Conservation (phyloP, 306 rosid genomes). For the Chamaecrista fasciculata region DNA sequence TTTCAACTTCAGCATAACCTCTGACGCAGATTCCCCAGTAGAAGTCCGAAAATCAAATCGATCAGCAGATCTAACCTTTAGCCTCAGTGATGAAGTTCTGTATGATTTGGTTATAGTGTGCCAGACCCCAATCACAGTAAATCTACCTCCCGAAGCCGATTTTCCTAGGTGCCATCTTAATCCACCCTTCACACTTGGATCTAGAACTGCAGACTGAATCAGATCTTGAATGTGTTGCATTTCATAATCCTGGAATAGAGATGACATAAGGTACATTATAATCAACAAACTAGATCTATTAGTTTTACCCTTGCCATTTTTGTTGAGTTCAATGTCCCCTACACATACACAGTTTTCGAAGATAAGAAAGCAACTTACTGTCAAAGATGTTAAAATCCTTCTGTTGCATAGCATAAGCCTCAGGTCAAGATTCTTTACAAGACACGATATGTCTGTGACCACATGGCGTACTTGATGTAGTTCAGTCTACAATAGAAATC, state of each 20-base stretch:
- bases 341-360: too few relatives aligned
- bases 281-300: background rate
- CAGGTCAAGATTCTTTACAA: slow-evolving; percentile 44
- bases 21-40: slow-evolving; percentile 43
- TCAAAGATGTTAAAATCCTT: slow-evolving; percentile 22
- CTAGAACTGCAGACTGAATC: slow-evolving; percentile 46
- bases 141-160: slow-evolving; percentile 38
- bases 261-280: background rate
- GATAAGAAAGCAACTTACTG: slow-evolving; percentile 34
- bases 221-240: slow-evolving; percentile 40
- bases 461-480: slow-evolving; percentile 39
- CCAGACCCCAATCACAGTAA: slow-evolving; percentile 44
- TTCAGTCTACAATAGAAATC: slow-evolving; percentile 36
- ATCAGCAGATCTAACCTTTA: slow-evolving; percentile 48
- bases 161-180: slow-evolving; percentile 65
- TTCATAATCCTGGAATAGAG: slow-evolving; percentile 52
- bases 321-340: too few relatives aligned
- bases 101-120: slow-evolving; percentile 35
- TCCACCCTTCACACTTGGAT: slow-evolving; percentile 58
- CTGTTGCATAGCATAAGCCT: slow-evolving; percentile 47
- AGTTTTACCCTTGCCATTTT: background rate
- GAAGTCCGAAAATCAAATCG: slow-evolving; percentile 44
- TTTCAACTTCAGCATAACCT: slow-evolving; percentile 39
- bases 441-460: slow-evolving; percentile 49
- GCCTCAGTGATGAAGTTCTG: slow-evolving; percentile 32